phyloP scores from a whole-genome alignment of 257 asterid species.

The Nicotiana knightiana region DNA sequence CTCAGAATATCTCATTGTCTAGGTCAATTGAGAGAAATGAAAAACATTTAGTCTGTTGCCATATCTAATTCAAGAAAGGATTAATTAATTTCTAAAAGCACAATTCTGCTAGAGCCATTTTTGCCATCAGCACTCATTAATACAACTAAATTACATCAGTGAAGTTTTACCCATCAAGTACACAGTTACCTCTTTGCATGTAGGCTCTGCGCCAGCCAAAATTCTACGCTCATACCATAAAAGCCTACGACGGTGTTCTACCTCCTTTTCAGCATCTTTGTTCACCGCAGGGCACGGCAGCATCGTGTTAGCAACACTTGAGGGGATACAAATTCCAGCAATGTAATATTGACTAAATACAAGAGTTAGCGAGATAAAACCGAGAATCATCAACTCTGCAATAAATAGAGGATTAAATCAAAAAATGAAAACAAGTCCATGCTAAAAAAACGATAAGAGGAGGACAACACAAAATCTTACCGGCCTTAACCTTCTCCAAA shows the following conservation, averaged over 20 bases:
- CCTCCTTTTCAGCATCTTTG: slow-evolving; percentile 9
- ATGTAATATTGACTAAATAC: slow-evolving; percentile 85
- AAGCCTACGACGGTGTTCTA: slow-evolving; percentile 40
- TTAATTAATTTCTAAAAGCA: neutral
- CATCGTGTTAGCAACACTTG: slow-evolving; percentile 56
- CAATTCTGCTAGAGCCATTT: neutral
- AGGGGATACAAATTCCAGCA: slow-evolving; percentile 78
- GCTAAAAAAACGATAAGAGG: neutral
- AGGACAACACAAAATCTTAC: slow-evolving; percentile 24
- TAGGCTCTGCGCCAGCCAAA: slow-evolving; percentile 25
- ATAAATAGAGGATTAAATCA: slow-evolving; percentile 17
- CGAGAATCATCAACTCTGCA: slow-evolving; percentile 97
- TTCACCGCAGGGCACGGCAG: slow-evolving; percentile 47
- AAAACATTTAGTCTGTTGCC: neutral
- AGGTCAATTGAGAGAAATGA: neutral
- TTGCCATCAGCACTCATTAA: neutral
- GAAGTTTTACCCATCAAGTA: neutral
- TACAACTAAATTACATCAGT: neutral
- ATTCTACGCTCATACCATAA: slow-evolving; percentile 55
- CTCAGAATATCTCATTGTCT: neutral
- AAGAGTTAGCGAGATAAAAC: slow-evolving; percentile 78
- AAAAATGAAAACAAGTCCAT: neutral
- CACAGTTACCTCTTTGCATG: slow-evolving; percentile 47
- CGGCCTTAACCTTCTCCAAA: slow-evolving; percentile 87
- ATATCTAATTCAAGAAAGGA: neutral